A percentile compares a stretch with the other conserved stretches of the same genome.
phyloP scores from a whole-genome alignment of 139 green algal species.

The Desmodesmus armatus region DNA sequence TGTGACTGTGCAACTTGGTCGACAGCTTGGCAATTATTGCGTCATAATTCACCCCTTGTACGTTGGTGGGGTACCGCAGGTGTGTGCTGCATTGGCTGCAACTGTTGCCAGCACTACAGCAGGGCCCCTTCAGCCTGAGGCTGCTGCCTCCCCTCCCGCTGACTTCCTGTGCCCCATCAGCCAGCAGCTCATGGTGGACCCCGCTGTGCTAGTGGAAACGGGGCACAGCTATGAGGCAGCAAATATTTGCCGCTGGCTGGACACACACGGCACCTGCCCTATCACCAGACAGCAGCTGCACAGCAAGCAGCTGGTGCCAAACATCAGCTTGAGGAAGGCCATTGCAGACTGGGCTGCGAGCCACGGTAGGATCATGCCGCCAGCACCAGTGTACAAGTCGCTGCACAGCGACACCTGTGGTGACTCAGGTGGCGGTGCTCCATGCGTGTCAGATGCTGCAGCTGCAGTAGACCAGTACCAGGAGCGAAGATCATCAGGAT shows the following conservation, averaged over 20 bases:
- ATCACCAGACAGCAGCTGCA: too few relatives aligned
- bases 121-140: background rate
- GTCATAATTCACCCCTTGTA: too few relatives aligned
- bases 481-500: background rate
- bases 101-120: background rate
- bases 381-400: background rate
- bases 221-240: background rate
- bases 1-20: too few relatives aligned
- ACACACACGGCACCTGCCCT: background rate
- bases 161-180: background rate
- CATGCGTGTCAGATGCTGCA: too few relatives aligned
- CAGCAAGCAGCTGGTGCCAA: too few relatives aligned
- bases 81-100: background rate
- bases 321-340: background rate
- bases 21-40: too few relatives aligned
- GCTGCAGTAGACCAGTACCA: background rate
- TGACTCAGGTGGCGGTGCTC: too few relatives aligned
- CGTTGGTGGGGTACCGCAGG: too few relatives aligned
- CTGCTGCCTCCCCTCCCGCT: background rate
- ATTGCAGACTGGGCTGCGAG: background rate
- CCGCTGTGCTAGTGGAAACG: background rate
- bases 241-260: background rate
- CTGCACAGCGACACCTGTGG: background rate
- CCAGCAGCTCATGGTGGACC: too few relatives aligned
- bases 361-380: background rate